Evolutionary conservation across 139 green algal species (phyloP), one percentile per base, ranked within the genome.

Genomic region (Gonium pectorale): DNA sequence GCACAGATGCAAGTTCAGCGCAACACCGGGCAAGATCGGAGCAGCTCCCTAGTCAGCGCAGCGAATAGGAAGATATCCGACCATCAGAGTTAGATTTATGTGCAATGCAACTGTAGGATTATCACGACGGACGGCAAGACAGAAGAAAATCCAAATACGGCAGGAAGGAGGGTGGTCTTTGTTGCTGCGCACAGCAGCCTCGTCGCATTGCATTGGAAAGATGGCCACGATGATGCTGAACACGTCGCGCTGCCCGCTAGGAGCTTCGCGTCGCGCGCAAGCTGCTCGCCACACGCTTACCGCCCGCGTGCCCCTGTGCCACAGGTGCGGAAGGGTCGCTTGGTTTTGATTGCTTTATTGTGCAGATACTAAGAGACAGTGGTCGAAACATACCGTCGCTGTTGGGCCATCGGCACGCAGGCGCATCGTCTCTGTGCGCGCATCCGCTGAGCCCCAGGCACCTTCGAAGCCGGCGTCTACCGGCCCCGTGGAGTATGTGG

Each of bases 371-470:
- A 9, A 13, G 24, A 26, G 21, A n/a, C 56, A 5, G 21, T 33
- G 5, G 15, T 64, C 19, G 56, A 13, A 64, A 64, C 24, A 26
- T 21, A 64, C 5, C 15, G 17, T 64, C 19, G 56, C 56, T 40
- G 22, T 41, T 40, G 62, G n/a, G n/a, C n/a, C n/a, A n/a, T n/a
- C n/a, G n/a, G n/a, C 40, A 3, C 43, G 41, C 75, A 83, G 75
- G 75, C 60, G 60, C 31, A 38, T 15, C 59, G 40, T 83, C 1
- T 24, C 1, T 22, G 63, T 67, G 24, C 63, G 78, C 3, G 78
- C 78, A 8, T 75, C 78, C 1, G 78, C 78, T 33, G 78, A 85
- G 46, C 78, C 78, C 0, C n/a, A 51, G 21, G 60, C 78, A 22
- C 33, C 78, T 1, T 19, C 78, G 19, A 75, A 74, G 46, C 63